Conservation (phyloP, 257 asterid species). For the Coffea eugenioides region DNA sequence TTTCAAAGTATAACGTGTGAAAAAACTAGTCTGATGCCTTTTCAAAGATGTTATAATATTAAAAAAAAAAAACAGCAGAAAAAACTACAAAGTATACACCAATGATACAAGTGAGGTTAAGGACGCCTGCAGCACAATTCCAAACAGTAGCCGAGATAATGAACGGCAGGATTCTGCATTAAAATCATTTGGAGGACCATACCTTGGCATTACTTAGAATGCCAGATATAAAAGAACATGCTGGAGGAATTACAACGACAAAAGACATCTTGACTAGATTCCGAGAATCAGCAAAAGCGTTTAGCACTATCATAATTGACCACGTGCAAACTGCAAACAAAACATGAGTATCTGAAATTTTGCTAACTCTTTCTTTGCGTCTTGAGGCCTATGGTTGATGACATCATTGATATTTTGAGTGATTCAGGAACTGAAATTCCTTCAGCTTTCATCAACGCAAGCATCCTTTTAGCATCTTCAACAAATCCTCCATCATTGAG, state of each 20-base stretch:
- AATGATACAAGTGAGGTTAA: neutral
- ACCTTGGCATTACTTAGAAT: neutral
- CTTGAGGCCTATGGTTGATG: slow-evolving; percentile 16
- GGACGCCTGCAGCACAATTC: neutral
- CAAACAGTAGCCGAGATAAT: neutral
- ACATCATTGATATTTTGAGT: slow-evolving; percentile 9
- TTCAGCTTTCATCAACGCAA: slow-evolving; percentile 49
- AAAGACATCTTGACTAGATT: neutral
- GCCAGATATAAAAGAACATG: neutral
- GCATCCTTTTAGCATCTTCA: slow-evolving; percentile 61
- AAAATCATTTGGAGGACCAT: neutral
- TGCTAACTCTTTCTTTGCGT: slow-evolving; percentile 12
- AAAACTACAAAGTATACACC: neutral
- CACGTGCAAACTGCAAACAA: neutral
- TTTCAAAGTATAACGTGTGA: too few relatives aligned
- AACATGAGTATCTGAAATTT: neutral
- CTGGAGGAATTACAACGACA: neutral
- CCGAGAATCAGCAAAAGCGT: neutral
- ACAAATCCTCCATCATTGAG: slow-evolving; percentile 56
- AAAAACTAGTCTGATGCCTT: too few relatives aligned
- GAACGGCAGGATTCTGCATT: neutral
- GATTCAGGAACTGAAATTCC: slow-evolving; percentile 35
- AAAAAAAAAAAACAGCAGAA: too few relatives aligned
- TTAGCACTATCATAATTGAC: neutral
- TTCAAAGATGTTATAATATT: too few relatives aligned